Conservation (phyloP, 768 basidiomycete genomes). For the Clavaria fumosa region DNA sequence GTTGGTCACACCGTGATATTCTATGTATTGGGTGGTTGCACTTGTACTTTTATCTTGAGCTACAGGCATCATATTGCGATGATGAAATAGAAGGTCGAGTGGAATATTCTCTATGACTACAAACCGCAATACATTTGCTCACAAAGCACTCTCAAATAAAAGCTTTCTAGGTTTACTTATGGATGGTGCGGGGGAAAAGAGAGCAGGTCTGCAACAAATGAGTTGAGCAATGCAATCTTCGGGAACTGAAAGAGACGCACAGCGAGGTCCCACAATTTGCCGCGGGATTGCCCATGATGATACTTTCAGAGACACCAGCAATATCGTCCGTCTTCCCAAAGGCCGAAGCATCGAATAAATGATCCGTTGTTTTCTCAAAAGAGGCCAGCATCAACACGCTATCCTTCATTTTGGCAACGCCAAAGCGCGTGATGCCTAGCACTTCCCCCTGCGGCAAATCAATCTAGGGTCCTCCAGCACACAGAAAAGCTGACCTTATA, state of each 20-base stretch:
- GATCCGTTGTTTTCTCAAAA: conserved; percentile 99
- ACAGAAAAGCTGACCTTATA: conserved; percentile 54
- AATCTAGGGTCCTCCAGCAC: not conserved
- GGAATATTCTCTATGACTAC: no score
- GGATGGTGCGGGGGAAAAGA: conserved; percentile 28
- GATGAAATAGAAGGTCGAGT: no score
- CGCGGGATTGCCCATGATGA: conserved; percentile 97
- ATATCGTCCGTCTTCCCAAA: conserved; percentile 93
- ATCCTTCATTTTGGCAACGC: conserved; percentile 99
- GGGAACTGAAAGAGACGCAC: conserved; percentile 32
- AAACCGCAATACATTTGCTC: conserved; percentile 4
- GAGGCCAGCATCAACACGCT: conserved; percentile 97
- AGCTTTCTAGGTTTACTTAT: conserved; percentile 35
- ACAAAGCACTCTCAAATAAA: conserved; percentile 34
- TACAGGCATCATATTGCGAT: not conserved
- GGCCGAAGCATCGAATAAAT: conserved; percentile 93
- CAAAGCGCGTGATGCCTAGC: conserved; percentile 94
- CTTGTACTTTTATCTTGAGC: no score
- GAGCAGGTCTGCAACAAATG: conserved; percentile 27
- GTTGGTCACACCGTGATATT: no score
- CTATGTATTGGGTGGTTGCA: no score
- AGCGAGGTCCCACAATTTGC: conserved; percentile 90
- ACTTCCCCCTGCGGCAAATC: conserved; percentile 65
- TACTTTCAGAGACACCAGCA: conserved; percentile 95
- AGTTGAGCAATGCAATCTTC: conserved; percentile 1